These are phyloP conservation scores for Ophiostoma angusticollis DNA, from an alignment of 2,329 filamentous ascomycete genomes.

Conservation along the genomic window DNA sequence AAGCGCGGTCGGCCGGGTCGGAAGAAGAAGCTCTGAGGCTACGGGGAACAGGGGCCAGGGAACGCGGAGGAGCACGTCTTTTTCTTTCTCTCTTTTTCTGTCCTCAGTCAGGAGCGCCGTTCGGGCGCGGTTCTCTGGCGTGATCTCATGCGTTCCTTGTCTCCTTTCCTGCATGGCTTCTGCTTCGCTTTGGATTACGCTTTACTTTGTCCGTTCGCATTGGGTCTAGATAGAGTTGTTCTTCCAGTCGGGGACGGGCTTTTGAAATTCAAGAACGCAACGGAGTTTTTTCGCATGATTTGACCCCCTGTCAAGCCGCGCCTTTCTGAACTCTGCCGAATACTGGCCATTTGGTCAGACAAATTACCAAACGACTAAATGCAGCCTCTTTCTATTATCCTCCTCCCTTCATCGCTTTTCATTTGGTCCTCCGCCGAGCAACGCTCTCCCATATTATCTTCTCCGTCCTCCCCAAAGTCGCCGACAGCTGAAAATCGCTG, in stretches of 20 bases:
- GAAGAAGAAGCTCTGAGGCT: conserved; percentile 34
- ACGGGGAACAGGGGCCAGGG: conserved; percentile 9
- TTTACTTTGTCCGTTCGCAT: neutral
- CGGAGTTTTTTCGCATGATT: neutral
- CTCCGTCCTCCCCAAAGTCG: too few relatives aligned
- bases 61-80: neutral
- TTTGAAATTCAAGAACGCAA: neutral
- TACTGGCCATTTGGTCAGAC: too few relatives aligned
- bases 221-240: neutral
- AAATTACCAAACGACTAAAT: too few relatives aligned
- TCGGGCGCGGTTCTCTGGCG: too few relatives aligned
- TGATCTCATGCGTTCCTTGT: neutral
- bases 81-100: too few relatives aligned
- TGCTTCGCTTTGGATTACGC: neutral
- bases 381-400: neutral
- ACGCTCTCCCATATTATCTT: neutral
- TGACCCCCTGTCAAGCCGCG: too few relatives aligned
- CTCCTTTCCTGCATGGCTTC: neutral
- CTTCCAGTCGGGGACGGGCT: neutral
- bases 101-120: too few relatives aligned
- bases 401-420: neutral
- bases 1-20: conserved; percentile 22
- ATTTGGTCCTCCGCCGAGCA: too few relatives aligned
- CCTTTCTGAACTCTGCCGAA: too few relatives aligned
- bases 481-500: too few relatives aligned